Evolutionary conservation across 345 rosid species (phyloP).

Genomic region (Lumnitzera racemosa): DNA sequence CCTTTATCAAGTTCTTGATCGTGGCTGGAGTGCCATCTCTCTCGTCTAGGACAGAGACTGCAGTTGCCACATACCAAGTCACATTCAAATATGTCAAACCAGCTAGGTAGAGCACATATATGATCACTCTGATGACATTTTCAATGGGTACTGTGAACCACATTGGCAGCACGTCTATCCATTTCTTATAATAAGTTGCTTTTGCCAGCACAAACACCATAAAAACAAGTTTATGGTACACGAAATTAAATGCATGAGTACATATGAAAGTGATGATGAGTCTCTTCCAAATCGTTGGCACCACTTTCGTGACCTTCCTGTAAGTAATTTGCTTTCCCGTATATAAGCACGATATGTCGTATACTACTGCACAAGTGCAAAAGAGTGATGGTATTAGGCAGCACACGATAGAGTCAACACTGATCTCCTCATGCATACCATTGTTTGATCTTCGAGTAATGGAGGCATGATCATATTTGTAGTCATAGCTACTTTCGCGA

Average conservation of each 20-base stretch:
- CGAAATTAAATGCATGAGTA: slow-evolving; percentile 18
- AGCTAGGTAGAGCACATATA: slow-evolving; percentile 6
- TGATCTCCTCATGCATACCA: slow-evolving; percentile 21
- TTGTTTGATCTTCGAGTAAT: slow-evolving; percentile 14
- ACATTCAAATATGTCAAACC: slow-evolving; percentile 29
- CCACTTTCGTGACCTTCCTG: slow-evolving; percentile 27
- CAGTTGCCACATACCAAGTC: slow-evolving; percentile 40
- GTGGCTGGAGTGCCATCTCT: slow-evolving; percentile 34
- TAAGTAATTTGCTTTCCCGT: slow-evolving; percentile 25
- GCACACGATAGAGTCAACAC: slow-evolving; percentile 21
- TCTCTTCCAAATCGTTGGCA: slow-evolving; percentile 51
- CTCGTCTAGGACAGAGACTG: slow-evolving; percentile 46
- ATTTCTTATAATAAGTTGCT: too few relatives aligned
- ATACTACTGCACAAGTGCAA: slow-evolving; percentile 38
- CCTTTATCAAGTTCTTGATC: slow-evolving; percentile 31
- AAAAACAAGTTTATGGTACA: slow-evolving; percentile 15
- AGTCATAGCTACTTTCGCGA: background rate
- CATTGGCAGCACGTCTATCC: background rate
- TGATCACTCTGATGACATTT: background rate
- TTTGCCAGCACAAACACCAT: background rate
- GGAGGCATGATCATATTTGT: background rate
- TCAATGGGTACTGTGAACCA: background rate
- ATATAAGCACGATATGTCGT: slow-evolving; percentile 36
- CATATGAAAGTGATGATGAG: slow-evolving; percentile 34
- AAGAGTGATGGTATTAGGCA: slow-evolving; percentile 33